These are phyloP conservation scores for Botrytis paeoniae DNA, from an alignment of 2,329 filamentous ascomycete species.

Conservation along the genomic window DNA sequence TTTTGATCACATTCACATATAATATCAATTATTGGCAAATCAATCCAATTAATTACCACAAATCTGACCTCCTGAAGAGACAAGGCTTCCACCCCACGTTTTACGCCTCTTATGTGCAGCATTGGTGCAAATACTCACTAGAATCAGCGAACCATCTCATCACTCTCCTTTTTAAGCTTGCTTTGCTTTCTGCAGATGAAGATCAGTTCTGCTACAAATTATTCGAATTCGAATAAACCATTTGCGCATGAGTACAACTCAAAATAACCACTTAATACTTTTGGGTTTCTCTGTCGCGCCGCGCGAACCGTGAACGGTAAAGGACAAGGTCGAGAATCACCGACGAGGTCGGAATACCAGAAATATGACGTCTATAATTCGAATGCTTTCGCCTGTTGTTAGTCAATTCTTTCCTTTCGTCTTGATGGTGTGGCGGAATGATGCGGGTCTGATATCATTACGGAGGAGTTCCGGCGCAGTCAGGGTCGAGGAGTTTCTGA, in stretches of 20 bases:
- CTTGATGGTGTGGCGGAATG: neutral
- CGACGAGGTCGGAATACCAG: constrained; percentile 3
- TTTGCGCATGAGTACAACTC: constrained; percentile 18
- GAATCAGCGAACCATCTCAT: constrained; percentile 10
- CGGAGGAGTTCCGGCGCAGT: neutral
- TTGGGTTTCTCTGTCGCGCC: constrained; percentile 2
- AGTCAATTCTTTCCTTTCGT: constrained; percentile 7
- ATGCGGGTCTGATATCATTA: neutral
- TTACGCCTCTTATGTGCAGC: constrained; percentile 17
- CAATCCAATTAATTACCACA: neutral
- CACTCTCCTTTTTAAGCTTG: neutral
- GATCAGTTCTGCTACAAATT: neutral
- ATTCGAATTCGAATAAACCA: neutral
- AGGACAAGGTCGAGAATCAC: neutral
- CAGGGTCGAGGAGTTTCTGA: neutral
- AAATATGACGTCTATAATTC: constrained; percentile 17
- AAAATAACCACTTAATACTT: neutral
- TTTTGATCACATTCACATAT: neutral
- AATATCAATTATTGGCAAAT: neutral
- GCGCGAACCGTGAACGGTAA: neutral
- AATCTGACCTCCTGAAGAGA: constrained; percentile 17
- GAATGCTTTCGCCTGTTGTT: constrained; percentile 19
- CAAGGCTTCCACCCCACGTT: constrained; percentile 18
- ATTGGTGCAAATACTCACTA: constrained; percentile 8
- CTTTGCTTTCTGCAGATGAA: constrained; percentile 15